Base-by-base conservation (phyloP, 1,284 basidiomycete species). In the Ustilago tritici region DNA sequence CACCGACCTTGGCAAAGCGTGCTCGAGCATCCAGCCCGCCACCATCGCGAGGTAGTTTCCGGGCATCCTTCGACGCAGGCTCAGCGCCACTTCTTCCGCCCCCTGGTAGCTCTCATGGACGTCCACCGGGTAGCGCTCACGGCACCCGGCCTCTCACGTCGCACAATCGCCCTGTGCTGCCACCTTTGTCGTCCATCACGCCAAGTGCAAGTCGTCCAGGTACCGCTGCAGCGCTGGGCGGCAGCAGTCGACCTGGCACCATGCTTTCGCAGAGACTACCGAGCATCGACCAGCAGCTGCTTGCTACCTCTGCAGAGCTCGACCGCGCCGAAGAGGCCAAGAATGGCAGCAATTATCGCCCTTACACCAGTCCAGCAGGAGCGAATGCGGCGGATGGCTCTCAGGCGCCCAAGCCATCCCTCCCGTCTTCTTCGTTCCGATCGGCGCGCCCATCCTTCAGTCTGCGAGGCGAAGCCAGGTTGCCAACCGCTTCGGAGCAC, bases 91-190 rank as follows among this genome's bases (percentile, higher is more conserved):
- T 70, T 0, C 71, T 72, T 7, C 79, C 72, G 9, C 74, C 66
- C 7, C 80, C 76, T 1, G 66, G 73, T 8, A 82, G 78, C 55
- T 70, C 78, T 31, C 80, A 78, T 53, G 71, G 75, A 32, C 57
- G 70, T 10, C 79, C 73, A 38, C 63, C 76, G 34, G 59, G 71
- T 35, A 65, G 76, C 59, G 65, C 74, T 31, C 70, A 76, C 28
- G 69, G 77, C 49, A 38, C 43, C 57, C 71, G 69, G 8, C 74
- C 78, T 4, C 63, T 66, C 19, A 76, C 68, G 17, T 66, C 74
- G 47, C 69, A 71, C 56, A 80, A 79, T 40, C 76, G 80, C 3
- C 81, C 81, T 17, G 60, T 81, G 11, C 41, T 82, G 55, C 81
- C 81, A n/a, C 81, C 81, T 5, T 55, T 82, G 34, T 69, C 79